Percentiles rank a stretch among this genome's conserved stretches.
Evolutionary conservation across 2,329 filamentous ascomycete species (phyloP).

Genomic region (Calonectria leucothoes): DNA sequence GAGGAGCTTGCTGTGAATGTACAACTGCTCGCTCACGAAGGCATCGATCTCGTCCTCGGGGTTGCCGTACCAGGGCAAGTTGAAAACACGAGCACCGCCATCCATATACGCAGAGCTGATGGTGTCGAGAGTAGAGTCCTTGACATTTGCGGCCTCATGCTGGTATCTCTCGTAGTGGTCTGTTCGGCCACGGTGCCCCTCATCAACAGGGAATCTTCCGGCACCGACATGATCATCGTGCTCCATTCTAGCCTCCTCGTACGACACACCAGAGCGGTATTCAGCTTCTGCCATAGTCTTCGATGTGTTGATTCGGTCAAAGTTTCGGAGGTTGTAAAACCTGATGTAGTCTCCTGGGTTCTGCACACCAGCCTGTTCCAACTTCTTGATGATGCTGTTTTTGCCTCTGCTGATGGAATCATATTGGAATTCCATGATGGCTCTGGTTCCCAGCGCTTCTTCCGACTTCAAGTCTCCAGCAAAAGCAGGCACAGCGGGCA

Average conservation of each 20-base stretch:
- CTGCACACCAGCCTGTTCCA: conserved; percentile 74
- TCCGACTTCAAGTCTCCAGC: conserved; percentile 82
- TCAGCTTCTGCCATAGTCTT: conserved; percentile 71
- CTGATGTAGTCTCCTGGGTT: conserved; percentile 80
- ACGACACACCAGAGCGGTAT: conserved; percentile 71
- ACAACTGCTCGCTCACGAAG: conserved; percentile 72
- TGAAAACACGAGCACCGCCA: conserved; percentile 74
- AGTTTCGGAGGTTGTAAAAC: conserved; percentile 88
- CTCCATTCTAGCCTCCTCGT: conserved; percentile 73
- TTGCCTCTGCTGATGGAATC: conserved; percentile 82
- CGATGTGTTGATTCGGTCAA: conserved; percentile 83
- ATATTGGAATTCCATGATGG: conserved; percentile 92
- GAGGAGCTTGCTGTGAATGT: conserved; percentile 75
- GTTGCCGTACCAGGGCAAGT: conserved; percentile 65
- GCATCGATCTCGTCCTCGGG: conserved; percentile 68
- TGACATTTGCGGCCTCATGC: conserved; percentile 68
- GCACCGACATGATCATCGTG: conserved; percentile 69
- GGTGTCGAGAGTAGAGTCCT: conserved; percentile 75
- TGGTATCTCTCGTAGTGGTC: conserved; percentile 78
- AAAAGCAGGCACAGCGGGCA: conserved; percentile 85
- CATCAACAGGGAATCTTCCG: conserved; percentile 48
- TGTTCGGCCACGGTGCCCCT: conserved; percentile 33
- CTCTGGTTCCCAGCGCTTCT: conserved; percentile 79
- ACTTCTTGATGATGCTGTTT: conserved; percentile 79
- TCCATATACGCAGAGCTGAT: conserved; percentile 88